Conservation (phyloP, 352 stramenopile genomes). For the Pythium utonaiense region DNA sequence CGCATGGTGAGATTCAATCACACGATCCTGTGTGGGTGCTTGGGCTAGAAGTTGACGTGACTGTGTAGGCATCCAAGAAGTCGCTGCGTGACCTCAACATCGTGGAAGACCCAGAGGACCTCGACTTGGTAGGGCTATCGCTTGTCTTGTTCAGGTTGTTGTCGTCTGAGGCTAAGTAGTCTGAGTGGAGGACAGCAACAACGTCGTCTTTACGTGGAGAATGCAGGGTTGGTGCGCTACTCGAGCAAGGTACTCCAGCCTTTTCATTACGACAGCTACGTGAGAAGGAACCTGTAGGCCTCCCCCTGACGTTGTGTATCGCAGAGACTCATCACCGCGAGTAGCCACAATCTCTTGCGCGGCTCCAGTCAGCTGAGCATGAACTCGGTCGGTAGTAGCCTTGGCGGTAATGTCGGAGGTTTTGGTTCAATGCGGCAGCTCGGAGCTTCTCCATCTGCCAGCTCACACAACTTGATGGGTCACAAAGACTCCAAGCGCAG, state of each 20-base stretch:
- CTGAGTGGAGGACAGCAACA: conserved; percentile 8
- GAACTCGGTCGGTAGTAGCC: background rate
- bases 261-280: too few relatives aligned
- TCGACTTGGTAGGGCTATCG: conserved; percentile 42
- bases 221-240: conserved; percentile 9
- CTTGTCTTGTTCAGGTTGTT: background rate
- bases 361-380: conserved; percentile 8
- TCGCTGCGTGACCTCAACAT: conserved; percentile 40
- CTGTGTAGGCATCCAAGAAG: conserved; percentile 22
- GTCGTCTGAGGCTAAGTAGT: background rate
- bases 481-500: conserved; percentile 32
- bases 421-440: conserved; percentile 5
- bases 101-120: conserved; percentile 36
- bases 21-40: background rate
- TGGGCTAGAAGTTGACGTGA: too few relatives aligned
- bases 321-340: conserved; percentile 12
- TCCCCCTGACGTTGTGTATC: background rate
- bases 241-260: conserved; percentile 25
- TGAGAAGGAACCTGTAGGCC: too few relatives aligned
- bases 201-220: conserved; percentile 20
- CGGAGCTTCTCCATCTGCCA: background rate
- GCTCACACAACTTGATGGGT: conserved; percentile 1
- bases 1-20: conserved; percentile 11
- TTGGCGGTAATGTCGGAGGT: background rate
- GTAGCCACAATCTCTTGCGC: conserved; percentile 6